Base-by-base conservation (phyloP, 164 flowering plant species). In the Vitis rupestris region DNA sequence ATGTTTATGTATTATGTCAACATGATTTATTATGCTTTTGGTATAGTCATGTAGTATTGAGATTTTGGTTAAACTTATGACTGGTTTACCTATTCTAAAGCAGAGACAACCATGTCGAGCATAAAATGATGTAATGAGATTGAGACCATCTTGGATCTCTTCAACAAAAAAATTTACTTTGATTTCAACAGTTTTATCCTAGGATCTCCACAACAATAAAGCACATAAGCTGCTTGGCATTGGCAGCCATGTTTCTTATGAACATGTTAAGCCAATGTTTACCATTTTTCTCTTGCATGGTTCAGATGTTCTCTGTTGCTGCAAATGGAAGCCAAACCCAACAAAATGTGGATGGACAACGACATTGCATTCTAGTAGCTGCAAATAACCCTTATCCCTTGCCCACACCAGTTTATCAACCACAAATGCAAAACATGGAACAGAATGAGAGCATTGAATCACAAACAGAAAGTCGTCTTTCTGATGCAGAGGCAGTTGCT, bases 321-420 rank as follows among this genome's bases (percentile, higher is more conserved):
- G 73, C 86, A 31, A 81, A 72, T 75, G 92, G 84, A 63, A 82
- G 64, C 70, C 91, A 86, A 79, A 66, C 70, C 65, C 87, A 82
- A 65, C 86, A 83, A 75, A 87, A 64, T 80, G 73, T 76, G 59
- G 97, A 88, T 62, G 78, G 69, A 57, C 85, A 89, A 68, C 88
- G 82, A 69, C 97, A 93, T 74, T 94, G 99, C 76, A 85, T 94
- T 79, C 98, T 94, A 75, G 82, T 94, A 62, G 84, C 94, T 76
- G 97, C 98, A 15, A 91, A 93, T 74, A 93, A 91, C 62, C 99
- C 99, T 70, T 84, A 87, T 71, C 86, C 94, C 47, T 75, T 94
- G 78, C 89, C 96, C 10, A 91, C 98, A 44, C 94, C 98, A 57
- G 89, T 94, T 19, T 88, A 81, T 79, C 82, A 79, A 27, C 94